Base-by-base conservation (phyloP, 106 monocot genomes). In the Amphibolis antarctica region DNA sequence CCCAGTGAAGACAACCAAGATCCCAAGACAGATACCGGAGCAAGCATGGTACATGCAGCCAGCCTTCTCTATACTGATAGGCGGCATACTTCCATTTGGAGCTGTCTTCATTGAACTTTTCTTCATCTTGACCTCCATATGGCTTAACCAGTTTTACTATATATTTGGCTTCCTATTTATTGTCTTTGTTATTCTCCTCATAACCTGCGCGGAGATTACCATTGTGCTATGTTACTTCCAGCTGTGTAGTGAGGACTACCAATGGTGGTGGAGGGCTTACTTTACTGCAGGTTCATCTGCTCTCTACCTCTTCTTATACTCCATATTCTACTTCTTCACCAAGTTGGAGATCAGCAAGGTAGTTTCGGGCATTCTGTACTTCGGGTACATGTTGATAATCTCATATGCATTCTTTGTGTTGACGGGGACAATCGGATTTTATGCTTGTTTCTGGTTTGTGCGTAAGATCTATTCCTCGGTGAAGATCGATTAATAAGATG, bases 1-100 rank as follows among this genome's bases (percentile, higher is more conserved):
- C 57, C 85, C 85, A 0, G 85, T 85, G 44, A 85, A 79, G 58
- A 85, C 81, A 1, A 85, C 81, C 28, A 85, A 85, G 66, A 85
- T 85, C 29, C 85, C 85, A 1, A 68, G 85, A 46, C 85, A 85
- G 57, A 73, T 85, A 28, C 85, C 85, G 1, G 81, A 81, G 50
- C 85, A 85, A 43, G 78, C 85, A 22, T 85, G 81, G 85, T 85
- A 85, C 73, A 85, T 85, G 85, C 81, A 78, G 46, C 76, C 85
- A 14, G 69, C 76, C 29, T 85, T 85, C 72, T 85, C 85, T n/a
- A 66, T 85, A 28, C 71, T 85, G 26, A 80, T 84, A 26, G 84
- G 84, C 1, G 80, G 84, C 45, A 77, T 84, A 46, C 80, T 84
- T 53, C 84, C 84, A 31, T 84, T 84, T 68, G 84, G 84, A 36